Evolutionary conservation across 495 filamentous ascomycete species (phyloP), one percentile per base, ranked within the genome.

Genomic region (Neurospora sp.): DNA sequence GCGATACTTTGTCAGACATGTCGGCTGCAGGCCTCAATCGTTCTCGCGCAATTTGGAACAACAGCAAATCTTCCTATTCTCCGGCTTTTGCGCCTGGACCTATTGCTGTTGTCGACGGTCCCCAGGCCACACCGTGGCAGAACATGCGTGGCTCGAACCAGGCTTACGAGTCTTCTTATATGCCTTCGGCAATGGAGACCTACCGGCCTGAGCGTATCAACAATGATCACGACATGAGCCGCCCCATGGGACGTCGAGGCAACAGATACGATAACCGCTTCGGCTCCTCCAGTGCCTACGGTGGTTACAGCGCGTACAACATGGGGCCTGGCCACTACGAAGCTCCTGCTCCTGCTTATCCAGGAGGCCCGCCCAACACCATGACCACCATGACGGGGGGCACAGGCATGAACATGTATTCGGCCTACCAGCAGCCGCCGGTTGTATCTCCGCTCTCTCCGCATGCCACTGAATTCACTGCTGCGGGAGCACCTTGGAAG

Each of bases 371-470:
- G 39, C 78, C 76, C 14, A 78, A 73, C 68, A 41, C 75, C 68
- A 79, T 80, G 72, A 59, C 53, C 68, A 41, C 75, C 68, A 79
- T 80, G 72, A 59, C 53, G 40, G 73, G 73, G 45, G 77, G 74
- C 69, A 75, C 77, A 78, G 78, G 75, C 76, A 81, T 87, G 72
- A 86, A 85, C 45, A 74, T 87, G 71, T 90, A 89, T 78, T 80
- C 85, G 81, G 74, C 86, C 37, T 96, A 93, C 80, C 89, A 89
- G 71, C 87, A 91, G 74, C 89, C 88, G 59, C 87, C 92, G 40
- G 89, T 92, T 74, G 91, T 93, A 42, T 93, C 93, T 38, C 86
- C 92, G 5, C 88, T 98, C 22, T 97, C 94, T 18, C 92, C 95
- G 4, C 90, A 92, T 69, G 94, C 94, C 38, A 87, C 87, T 27